A percentile compares a stretch with the other conserved stretches of the same genome.
Conservation (phyloP, 257 asterid genomes). For the Rehmannia glutinosa region DNA sequence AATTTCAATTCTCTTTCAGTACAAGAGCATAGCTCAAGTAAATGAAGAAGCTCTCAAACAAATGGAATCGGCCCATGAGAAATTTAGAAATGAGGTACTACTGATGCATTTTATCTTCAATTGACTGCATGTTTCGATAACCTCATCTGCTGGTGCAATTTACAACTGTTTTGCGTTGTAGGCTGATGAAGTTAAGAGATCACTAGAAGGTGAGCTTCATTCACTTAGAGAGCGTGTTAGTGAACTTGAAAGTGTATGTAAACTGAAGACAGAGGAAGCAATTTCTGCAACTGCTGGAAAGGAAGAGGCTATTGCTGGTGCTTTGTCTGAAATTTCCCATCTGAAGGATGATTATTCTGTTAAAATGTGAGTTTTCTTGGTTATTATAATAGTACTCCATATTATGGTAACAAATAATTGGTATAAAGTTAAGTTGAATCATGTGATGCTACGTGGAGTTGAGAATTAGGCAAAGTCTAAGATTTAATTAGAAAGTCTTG, state of each 20-base stretch:
- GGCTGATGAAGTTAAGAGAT: conserved; percentile 62
- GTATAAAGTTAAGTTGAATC: background rate
- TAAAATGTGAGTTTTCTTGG: conserved; percentile 46
- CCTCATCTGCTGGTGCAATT: background rate
- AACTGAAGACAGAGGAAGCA: conserved; percentile 59
- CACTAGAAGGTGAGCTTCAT: conserved; percentile 58
- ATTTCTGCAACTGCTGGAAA: conserved; percentile 61
- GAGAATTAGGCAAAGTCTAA: background rate
- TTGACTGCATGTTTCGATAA: background rate
- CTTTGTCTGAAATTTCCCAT: conserved; percentile 55
- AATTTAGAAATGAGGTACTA: conserved; percentile 57
- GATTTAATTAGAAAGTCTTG: background rate
- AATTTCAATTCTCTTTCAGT: conserved; percentile 43
- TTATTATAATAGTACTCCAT: background rate
- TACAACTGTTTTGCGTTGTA: conserved; percentile 16
- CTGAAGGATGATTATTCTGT: conserved; percentile 60
- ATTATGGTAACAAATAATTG: background rate
- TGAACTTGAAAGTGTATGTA: conserved; percentile 62
- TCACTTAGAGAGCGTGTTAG: conserved; percentile 45
- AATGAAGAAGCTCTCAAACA: conserved; percentile 82
- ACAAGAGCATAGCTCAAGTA: conserved; percentile 80
- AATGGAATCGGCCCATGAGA: conserved; percentile 62
- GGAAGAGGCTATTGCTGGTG: conserved; percentile 72
- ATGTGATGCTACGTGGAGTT: background rate
- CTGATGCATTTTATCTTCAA: background rate